Evolutionary conservation across 257 asterid genomes (phyloP), one percentile per base, ranked within the genome.

Genomic region (Forsythia suspensa): DNA sequence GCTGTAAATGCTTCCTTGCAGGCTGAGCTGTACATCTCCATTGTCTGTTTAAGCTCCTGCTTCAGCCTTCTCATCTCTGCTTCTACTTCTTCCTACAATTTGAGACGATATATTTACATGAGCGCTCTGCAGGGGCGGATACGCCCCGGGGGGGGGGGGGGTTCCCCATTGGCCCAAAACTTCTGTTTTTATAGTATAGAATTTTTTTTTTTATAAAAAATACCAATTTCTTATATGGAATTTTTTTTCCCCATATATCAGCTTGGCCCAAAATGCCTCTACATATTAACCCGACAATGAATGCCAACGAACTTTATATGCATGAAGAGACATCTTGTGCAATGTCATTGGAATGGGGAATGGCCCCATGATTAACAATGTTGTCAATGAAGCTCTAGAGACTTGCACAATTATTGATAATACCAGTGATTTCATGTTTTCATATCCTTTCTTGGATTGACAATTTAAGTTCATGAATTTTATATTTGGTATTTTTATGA

Each of bases 1-100:
- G 92, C 92, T 3, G 90, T 48, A 61, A 86, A 79, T 70, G 94
- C 91, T 78, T 90, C 94, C 80, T 85, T 90, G 87, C 94, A 90
- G 36, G 88, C 94, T 16, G 86, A 40, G 84, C 88, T 88, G 80
- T 90, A 90, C 92, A 88, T 80, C 76, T 88, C 94, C 90, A 90
- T 90, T 74, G 92, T 88, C 73, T 90, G 94, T 80, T 80, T 86
- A 72, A 86, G 91, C 80, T 89, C 91, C 68, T 72, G 78, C 72
- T 87, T 87, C 13, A 89, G 87, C 77, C 93, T 86, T 86, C 88
- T 86, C 91, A 89, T 86, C 78, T 89, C 91, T 44, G 90, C 88
- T 73, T 90, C 94, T 11, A 88, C 80, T 0, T 88, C 94, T 34
- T 90, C 89, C 94, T 88, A 59, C 36, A 81, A 52, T 66, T 16